A percentile compares a stretch with the other conserved stretches of the same genome.
phyloP scores from a whole-genome alignment of 495 filamentous ascomycete species.

The Aspergillus sparsus region DNA sequence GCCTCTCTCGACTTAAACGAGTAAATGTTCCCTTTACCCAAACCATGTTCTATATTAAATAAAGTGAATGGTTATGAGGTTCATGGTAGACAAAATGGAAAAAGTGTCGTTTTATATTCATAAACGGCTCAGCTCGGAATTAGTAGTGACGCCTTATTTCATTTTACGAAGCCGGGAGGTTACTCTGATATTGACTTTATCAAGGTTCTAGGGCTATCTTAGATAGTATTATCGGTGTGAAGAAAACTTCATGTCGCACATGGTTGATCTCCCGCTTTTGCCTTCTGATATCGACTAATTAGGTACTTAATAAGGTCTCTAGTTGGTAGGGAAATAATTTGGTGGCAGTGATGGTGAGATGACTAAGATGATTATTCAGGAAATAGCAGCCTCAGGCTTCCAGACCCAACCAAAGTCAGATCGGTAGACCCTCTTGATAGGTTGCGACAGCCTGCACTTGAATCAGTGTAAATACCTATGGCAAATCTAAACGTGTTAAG shows the following conservation, averaged over 20 bases:
- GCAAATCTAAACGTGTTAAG: slow-evolving; percentile 17
- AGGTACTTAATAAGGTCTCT: too few species aligned
- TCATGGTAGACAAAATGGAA: too few species aligned
- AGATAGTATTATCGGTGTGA: not conserved
- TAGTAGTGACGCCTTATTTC: not conserved
- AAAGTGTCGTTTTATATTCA: too few species aligned
- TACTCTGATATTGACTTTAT: too few species aligned
- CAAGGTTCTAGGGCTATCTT: too few species aligned
- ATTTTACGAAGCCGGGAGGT: too few species aligned
- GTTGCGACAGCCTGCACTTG: slow-evolving; percentile 12
- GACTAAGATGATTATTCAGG: slow-evolving; percentile 23
- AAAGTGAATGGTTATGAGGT: too few species aligned
- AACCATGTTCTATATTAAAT: too few species aligned
- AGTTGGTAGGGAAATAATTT: too few species aligned
- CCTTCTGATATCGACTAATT: too few species aligned
- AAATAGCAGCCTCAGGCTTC: slow-evolving; percentile 13
- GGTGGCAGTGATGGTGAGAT: slow-evolving; percentile 14
- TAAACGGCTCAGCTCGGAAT: not conserved
- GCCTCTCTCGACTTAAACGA: too few species aligned
- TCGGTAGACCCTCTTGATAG: slow-evolving; percentile 8
- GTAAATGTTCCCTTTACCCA: too few species aligned
- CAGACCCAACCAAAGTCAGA: slow-evolving; percentile 20
- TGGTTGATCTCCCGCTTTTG: slow-evolving; percentile 4
- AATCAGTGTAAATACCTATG: slow-evolving; percentile 12
- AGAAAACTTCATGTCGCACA: not conserved